Evolutionary conservation across 345 rosid genomes (phyloP), one percentile per base, ranked within the genome.

Genomic region (Dovyalis caffra): DNA sequence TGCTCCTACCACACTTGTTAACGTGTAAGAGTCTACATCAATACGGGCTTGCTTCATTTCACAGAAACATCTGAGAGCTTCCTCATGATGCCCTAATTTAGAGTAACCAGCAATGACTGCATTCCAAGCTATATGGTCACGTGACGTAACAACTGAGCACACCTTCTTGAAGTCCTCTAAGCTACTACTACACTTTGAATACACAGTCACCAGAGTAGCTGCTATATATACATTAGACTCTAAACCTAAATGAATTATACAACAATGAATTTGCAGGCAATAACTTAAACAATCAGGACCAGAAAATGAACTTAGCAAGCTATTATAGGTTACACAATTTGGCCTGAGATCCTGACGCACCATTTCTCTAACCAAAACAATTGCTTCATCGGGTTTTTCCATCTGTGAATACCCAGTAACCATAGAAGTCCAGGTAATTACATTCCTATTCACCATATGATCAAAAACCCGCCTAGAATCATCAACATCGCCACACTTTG

Each of bases 231-330:
- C 35, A 75, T 81, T 79, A 32, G 67, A 72, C 65, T 81, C 79
- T 10, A 80, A 67, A 47, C 85, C 86, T 65, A 64, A 72, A 5
- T 34, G 68, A 37, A 81, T 81, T 45, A 83, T 62, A 63, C 77
- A 47, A 72, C 85, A 83, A 56, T 83, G 86, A 71, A 85, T 78
- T 74, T 85, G 83, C 75, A 72, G 68, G 78, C 81, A 83, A 69
- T 67, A 77, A 37, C 65, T 63, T 45, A 72, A 57, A 77, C 77
- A 35, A 35, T 69, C 56, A 16, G 73, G 69, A 70, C 69, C 28
- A 32, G 76, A 62, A 76, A 83, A 70, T 21, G 86, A 85, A 51
- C 85, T 74, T 70, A 79, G 58, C 63, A 83, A 45, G 62, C 83
- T 71, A 38, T 78, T 83, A 43, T 74, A 81, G 25, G 82, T 77